Percentiles rank a stretch among this genome's conserved stretches.
Conservation (phyloP, 164 flowering plant species). For the Kalanchoe fedtschenkoi region DNA sequence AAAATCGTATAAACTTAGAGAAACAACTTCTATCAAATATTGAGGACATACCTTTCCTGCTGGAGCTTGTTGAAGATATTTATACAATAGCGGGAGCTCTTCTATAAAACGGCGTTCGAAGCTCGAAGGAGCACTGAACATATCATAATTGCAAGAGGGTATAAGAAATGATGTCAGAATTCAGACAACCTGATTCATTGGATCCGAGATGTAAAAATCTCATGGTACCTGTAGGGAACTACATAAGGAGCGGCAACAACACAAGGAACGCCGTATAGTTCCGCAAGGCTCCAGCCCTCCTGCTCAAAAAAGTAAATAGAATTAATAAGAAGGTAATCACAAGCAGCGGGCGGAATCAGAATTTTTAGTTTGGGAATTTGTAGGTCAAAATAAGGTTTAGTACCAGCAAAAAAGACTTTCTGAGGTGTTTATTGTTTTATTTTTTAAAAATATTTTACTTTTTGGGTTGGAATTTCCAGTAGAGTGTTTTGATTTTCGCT, state of each 20-base stretch:
- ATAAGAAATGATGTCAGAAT: background rate
- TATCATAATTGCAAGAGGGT: background rate
- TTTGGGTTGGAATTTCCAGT: no score
- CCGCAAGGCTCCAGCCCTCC: slow-evolving; percentile 99
- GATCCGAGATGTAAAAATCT: no score
- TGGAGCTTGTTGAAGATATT: slow-evolving; percentile 66
- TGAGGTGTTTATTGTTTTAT: no score
- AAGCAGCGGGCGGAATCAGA: no score
- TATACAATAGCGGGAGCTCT: slow-evolving; percentile 58
- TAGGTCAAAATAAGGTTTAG: no score
- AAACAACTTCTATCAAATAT: slow-evolving; percentile 2
- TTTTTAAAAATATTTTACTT: no score
- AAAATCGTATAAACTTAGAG: background rate
- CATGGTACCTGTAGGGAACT: slow-evolving; percentile 71
- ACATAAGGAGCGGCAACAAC: slow-evolving; percentile 89
- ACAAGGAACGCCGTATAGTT: slow-evolving; percentile 64
- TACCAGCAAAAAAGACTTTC: no score
- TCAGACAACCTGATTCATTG: background rate
- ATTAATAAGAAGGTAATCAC: background rate
- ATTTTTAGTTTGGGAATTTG: no score
- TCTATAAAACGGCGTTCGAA: slow-evolving; percentile 56
- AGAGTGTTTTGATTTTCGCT: no score
- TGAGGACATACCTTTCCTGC: slow-evolving; percentile 28
- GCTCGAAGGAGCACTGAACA: slow-evolving; percentile 73
- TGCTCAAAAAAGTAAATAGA: slow-evolving; percentile 18